Evolutionary conservation across 2,329 filamentous ascomycete genomes (phyloP).

Genomic region (Uncinocarpus reesii): DNA sequence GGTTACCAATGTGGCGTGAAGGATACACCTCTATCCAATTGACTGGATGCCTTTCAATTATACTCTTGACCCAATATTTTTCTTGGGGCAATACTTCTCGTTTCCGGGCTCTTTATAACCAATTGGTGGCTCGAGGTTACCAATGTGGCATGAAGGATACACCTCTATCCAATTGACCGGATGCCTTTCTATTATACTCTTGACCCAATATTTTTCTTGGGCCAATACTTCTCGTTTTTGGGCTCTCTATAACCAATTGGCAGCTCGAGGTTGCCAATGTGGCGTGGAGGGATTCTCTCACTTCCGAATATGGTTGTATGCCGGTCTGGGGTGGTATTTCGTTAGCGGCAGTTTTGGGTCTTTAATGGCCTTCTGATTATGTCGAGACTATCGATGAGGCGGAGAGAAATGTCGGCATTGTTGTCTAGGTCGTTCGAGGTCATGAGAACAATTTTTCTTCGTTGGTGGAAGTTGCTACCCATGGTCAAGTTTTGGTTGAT

Average conservation of each 20-base stretch:
- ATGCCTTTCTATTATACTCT: too few relatives aligned
- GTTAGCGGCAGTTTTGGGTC: conserved; percentile 3
- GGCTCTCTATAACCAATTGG: conserved; percentile 6
- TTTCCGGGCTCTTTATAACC: conserved; percentile 4
- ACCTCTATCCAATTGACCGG: not conserved
- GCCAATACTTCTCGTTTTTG: not conserved
- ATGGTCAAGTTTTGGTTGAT: too few relatives aligned
- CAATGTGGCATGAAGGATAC: not conserved
- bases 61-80: too few relatives aligned
- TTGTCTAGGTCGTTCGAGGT: not conserved
- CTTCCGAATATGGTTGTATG: too few relatives aligned
- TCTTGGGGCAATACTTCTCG: not conserved
- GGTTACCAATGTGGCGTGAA: conserved; percentile 11
- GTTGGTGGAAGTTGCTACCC: too few relatives aligned
- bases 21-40: not conserved
- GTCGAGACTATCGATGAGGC: conserved; percentile 12
- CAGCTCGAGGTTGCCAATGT: conserved; percentile 2
- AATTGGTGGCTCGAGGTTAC: not conserved
- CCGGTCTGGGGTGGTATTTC: too few relatives aligned
- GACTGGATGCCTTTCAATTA: not conserved
- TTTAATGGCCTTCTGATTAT: not conserved
- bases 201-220: too few relatives aligned
- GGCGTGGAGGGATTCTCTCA: conserved; percentile 9
- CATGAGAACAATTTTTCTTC: not conserved
- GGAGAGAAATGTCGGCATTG: conserved; percentile 1